Evolutionary conservation across 1,284 basidiomycete species (phyloP).

Genomic region (Papiliotrema laurentii): DNA sequence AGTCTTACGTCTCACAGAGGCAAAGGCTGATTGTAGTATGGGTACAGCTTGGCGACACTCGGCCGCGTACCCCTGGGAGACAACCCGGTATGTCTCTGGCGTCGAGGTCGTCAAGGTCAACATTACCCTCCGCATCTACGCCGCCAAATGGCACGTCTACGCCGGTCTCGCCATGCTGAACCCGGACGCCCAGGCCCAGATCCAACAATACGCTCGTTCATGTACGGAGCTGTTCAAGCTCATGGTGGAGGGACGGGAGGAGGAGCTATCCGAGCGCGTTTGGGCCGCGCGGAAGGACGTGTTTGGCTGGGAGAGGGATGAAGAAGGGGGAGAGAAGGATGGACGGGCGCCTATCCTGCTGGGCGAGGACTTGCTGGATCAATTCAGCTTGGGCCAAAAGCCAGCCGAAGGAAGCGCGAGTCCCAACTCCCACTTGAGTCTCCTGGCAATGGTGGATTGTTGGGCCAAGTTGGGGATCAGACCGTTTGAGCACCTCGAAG

Average conservation of each 20-base stretch:
- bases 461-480: constrained; percentile 86
- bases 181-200: constrained; percentile 83
- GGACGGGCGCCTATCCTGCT: constrained; percentile 66
- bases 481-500: constrained; percentile 84
- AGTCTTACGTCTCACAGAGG: constrained; percentile 8
- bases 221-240: constrained; percentile 90
- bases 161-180: constrained; percentile 96
- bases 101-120: constrained; percentile 99
- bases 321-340: constrained; percentile 39
- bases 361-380: constrained; percentile 79
- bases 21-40: constrained; percentile 61
- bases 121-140: constrained; percentile 91
- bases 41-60: constrained; percentile 88
- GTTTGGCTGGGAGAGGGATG: constrained; percentile 57
- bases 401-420: constrained; percentile 24
- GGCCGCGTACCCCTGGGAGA: constrained; percentile 88
- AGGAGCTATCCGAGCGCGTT: constrained; percentile 65
- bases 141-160: constrained; percentile 98
- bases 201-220: constrained; percentile 81
- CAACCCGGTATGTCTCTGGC: constrained; percentile 86
- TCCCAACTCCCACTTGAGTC: constrained; percentile 83
- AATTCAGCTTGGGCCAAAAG: constrained; percentile 71
- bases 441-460: constrained; percentile 98
- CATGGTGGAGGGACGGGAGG: constrained; percentile 77
- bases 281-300: constrained; percentile 72